Conservation (phyloP, 108 stramenopile genomes). For the Cyclotella choctawhatcheeana region DNA sequence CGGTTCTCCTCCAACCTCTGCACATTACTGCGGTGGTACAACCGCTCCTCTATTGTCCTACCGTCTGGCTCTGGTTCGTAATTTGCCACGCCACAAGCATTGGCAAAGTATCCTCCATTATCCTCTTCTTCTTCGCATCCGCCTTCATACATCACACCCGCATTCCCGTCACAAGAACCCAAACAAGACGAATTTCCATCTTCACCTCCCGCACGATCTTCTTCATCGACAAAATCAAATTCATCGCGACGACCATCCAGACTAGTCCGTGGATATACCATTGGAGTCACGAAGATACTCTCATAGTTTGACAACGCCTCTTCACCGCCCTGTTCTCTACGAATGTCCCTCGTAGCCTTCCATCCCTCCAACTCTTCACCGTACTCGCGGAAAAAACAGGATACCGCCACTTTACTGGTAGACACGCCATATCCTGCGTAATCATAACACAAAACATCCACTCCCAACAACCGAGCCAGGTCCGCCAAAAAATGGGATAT, state of each 20-base stretch:
- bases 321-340: neutral
- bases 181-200: conserved; percentile 5
- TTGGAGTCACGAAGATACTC: conserved; percentile 35
- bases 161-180: conserved; percentile 8
- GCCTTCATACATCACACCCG: neutral
- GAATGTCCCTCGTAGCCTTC: neutral
- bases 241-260: conserved; percentile 10
- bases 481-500: conserved; percentile 54
- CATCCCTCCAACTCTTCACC: conserved; percentile 28
- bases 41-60: neutral
- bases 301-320: neutral
- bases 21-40: neutral
- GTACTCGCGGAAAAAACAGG: conserved; percentile 20
- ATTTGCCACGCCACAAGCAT: conserved; percentile 7
- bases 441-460: conserved; percentile 88
- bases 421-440: conserved; percentile 80
- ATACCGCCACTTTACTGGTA: conserved; percentile 10
- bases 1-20: conserved; percentile 6
- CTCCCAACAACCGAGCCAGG: conserved; percentile 49
- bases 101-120: conserved; percentile 4
- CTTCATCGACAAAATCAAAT: conserved; percentile 25
- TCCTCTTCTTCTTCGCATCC: conserved; percentile 11
- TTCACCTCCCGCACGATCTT: conserved; percentile 3
- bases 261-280: conserved; percentile 30
- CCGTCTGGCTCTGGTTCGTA: neutral